phyloP scores from a whole-genome alignment of 2,329 filamentous ascomycete genomes.

The Lasiodiplodia gonubiensis region DNA sequence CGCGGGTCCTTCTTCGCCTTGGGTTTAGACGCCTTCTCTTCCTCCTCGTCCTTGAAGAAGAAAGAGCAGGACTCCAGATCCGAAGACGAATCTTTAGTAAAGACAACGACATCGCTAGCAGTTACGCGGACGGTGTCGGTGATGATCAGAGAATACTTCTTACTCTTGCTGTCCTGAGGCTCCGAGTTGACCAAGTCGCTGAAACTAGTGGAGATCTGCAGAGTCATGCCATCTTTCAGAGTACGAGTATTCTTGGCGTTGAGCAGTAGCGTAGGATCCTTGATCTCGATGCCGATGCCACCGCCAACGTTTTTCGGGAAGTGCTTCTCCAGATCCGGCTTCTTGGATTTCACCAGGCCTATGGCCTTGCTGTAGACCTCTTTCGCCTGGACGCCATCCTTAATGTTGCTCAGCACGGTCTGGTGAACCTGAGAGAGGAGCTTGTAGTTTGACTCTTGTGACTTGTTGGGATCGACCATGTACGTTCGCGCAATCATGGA shows the following conservation, averaged over 20 bases:
- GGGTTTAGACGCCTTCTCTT: conserved; percentile 79
- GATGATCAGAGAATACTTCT: conserved; percentile 85
- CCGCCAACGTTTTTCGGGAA: conserved; percentile 92
- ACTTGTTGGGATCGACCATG: conserved; percentile 94
- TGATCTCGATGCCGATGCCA: conserved; percentile 90
- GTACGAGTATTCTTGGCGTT: conserved; percentile 84
- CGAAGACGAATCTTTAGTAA: conserved; percentile 89
- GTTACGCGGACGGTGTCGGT: conserved; percentile 93
- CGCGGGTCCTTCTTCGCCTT: conserved; percentile 85
- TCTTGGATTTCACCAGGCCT: conserved; percentile 80
- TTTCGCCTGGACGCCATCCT: conserved; percentile 83
- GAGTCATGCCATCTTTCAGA: conserved; percentile 95
- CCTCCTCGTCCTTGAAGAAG: conserved; percentile 96
- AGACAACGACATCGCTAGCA: conserved; percentile 77
- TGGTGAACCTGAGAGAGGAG: conserved; percentile 84
- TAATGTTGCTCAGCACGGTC: conserved; percentile 85
- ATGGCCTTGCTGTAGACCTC: conserved; percentile 92
- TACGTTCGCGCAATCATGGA: conserved; percentile 93
- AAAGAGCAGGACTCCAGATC: conserved; percentile 95
- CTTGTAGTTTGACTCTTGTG: conserved; percentile 93
- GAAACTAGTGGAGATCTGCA: conserved; percentile 88
- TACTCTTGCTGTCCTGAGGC: conserved; percentile 87
- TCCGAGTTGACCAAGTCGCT: conserved; percentile 86
- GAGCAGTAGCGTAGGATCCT: conserved; percentile 80
- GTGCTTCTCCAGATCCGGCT: conserved; percentile 92